phyloP scores from a whole-genome alignment of 345 rosid genomes.

The Barbarea vulgaris region DNA sequence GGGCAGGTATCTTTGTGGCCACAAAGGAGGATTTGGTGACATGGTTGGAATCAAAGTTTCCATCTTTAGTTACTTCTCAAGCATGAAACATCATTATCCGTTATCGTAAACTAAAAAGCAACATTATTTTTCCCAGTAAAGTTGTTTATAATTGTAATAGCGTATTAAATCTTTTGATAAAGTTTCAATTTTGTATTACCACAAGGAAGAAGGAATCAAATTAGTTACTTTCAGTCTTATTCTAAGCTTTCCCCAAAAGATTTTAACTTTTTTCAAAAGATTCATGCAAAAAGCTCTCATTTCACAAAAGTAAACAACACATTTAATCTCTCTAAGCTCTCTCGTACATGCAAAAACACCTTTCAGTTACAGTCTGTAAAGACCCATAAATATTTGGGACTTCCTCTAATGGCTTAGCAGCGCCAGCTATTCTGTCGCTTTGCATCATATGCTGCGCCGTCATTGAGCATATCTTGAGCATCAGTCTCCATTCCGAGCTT shows the following conservation, averaged over 20 bases:
- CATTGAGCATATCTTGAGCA: slow-evolving; percentile 98
- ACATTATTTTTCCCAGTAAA: slow-evolving; percentile 31
- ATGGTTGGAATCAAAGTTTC: slow-evolving; percentile 69
- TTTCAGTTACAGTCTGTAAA: slow-evolving; percentile 21
- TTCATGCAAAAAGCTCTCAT: slow-evolving; percentile 30
- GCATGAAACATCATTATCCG: slow-evolving; percentile 17
- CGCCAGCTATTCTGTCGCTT: slow-evolving; percentile 91
- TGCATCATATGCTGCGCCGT: slow-evolving; percentile 85
- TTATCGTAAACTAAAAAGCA: slow-evolving; percentile 24
- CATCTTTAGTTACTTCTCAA: slow-evolving; percentile 43
- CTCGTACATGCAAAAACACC: slow-evolving; percentile 28
- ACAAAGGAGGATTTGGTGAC: slow-evolving; percentile 68
- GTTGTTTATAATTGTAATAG: slow-evolving; percentile 37
- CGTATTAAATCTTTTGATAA: slow-evolving; percentile 23
- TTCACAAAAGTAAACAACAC: slow-evolving; percentile 30
- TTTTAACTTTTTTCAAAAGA: slow-evolving; percentile 14
- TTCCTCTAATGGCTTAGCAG: slow-evolving; percentile 33
- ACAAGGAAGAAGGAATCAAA: slow-evolving; percentile 28
- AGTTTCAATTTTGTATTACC: slow-evolving; percentile 32
- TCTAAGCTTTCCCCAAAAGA: slow-evolving; percentile 13
- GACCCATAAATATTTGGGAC: slow-evolving; percentile 27
- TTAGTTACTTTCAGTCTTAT: slow-evolving; percentile 35
- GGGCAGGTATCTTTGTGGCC: slow-evolving; percentile 73
- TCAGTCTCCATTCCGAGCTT: slow-evolving; percentile 98
- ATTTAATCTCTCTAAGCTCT: slow-evolving; percentile 15